Percentiles rank a stretch among this genome's conserved stretches.
These are phyloP conservation scores for Mikania micrantha DNA, from an alignment of 129 eudicot genomes.

Conservation along the genomic window DNA sequence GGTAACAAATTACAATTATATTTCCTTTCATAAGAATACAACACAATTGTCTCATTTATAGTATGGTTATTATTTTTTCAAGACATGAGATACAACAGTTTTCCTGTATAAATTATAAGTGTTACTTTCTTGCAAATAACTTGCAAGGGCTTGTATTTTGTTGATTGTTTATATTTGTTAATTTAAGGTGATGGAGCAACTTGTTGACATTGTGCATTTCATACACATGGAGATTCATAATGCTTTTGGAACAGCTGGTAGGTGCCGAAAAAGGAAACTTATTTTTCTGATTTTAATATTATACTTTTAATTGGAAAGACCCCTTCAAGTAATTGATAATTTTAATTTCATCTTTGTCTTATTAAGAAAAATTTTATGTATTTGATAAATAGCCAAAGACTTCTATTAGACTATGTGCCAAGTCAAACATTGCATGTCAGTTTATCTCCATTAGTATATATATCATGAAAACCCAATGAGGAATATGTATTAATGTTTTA, in stretches of 20 bases:
- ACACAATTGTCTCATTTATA: background rate
- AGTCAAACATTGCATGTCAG: background rate
- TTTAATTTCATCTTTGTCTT: too few relatives aligned
- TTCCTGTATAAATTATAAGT: too few relatives aligned
- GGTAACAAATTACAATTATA: slow-evolving; percentile 35
- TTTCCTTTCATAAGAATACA: background rate
- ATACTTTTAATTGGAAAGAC: too few relatives aligned
- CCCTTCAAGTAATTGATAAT: too few relatives aligned
- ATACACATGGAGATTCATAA: slow-evolving; percentile 81
- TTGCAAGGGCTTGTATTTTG: background rate
- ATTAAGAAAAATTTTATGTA: too few relatives aligned
- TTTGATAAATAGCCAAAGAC: too few relatives aligned
- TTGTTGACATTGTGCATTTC: slow-evolving; percentile 85
- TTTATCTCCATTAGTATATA: background rate
- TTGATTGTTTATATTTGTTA: slow-evolving; percentile 4
- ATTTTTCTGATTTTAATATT: background rate
- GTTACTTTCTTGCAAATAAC: background rate
- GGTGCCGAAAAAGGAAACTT: background rate
- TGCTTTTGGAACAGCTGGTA: slow-evolving; percentile 79
- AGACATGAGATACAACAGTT: too few relatives aligned
- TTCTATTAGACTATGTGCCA: too few relatives aligned
- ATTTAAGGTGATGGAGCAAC: slow-evolving; percentile 91
- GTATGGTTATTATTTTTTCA: background rate
- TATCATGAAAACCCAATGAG: background rate
- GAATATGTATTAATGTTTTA: background rate